Percentiles rank a stretch among this genome's conserved stretches.
These are phyloP conservation scores for Coffea canephora DNA, from an alignment of 257 asterid genomes.

Conservation along the genomic window DNA sequence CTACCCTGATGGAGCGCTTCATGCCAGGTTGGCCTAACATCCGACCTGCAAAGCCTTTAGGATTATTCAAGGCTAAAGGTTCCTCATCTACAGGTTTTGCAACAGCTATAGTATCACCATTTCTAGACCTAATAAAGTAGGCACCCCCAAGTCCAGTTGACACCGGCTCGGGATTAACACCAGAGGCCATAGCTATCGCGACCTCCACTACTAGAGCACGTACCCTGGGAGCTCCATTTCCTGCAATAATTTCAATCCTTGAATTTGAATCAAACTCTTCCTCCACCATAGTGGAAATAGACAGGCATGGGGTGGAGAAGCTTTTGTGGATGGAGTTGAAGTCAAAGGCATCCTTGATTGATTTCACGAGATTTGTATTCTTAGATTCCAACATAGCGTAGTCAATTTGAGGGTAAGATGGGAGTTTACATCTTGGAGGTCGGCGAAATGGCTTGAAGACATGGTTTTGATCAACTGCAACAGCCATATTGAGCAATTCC, in stretches of 20 bases:
- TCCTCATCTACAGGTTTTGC: conserved; percentile 97
- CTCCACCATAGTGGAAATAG: conserved; percentile 40
- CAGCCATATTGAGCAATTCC: conserved; percentile 74
- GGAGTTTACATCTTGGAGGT: conserved; percentile 85
- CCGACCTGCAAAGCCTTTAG: conserved; percentile 82
- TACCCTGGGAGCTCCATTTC: conserved; percentile 60
- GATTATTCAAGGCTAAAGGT: conserved; percentile 89
- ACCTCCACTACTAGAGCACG: conserved; percentile 80
- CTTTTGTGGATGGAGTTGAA: conserved; percentile 67
- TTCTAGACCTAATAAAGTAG: conserved; percentile 58
- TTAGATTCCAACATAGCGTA: conserved; percentile 56
- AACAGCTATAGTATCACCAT: conserved; percentile 67
- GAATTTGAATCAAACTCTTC: conserved; percentile 41
- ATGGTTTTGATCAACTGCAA: conserved; percentile 74
- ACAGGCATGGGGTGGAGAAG: conserved; percentile 83
- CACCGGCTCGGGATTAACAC: conserved; percentile 69
- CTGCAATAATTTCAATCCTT: conserved; percentile 71
- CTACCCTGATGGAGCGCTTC: conserved; percentile 80
- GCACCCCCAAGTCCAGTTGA: conserved; percentile 95
- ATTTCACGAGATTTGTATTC: conserved; percentile 38
- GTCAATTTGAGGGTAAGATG: conserved; percentile 83
- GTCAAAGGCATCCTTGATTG: conserved; percentile 43
- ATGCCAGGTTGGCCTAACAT: conserved; percentile 91
- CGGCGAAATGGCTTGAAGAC: conserved; percentile 78
- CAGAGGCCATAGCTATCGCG: conserved; percentile 83